Evolutionary conservation across 2,329 filamentous ascomycete genomes (phyloP).

Genomic region (Ploettnerulaceae sp.): DNA sequence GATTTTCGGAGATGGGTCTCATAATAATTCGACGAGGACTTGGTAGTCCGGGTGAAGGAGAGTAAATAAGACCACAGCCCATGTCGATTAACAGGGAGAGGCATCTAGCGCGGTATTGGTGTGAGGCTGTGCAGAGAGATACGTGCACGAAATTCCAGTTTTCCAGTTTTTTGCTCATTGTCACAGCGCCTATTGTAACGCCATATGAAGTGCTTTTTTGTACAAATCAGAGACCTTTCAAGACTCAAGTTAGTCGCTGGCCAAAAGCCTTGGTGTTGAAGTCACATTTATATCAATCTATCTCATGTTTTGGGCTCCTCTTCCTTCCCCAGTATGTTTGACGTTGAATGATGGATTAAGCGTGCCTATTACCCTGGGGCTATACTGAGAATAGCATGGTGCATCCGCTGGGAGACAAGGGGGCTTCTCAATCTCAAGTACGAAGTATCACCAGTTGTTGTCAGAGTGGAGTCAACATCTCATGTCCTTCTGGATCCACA

Average conservation of each 20-base stretch:
- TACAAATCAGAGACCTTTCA: conserved; percentile 2
- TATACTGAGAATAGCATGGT: too few relatives aligned
- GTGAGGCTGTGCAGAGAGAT: conserved; percentile 5
- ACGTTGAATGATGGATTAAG: too few relatives aligned
- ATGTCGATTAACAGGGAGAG: background rate
- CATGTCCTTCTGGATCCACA: too few relatives aligned
- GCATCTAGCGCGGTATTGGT: background rate
- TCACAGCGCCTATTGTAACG: conserved; percentile 6
- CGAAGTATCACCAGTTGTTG: too few relatives aligned
- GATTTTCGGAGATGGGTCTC: conserved; percentile 3
- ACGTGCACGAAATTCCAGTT: background rate
- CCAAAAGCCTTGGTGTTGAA: background rate
- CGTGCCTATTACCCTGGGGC: too few relatives aligned
- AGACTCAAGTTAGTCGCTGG: too few relatives aligned
- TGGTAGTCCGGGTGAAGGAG: conserved; percentile 6
- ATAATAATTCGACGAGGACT: conserved; percentile 6
- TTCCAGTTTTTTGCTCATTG: background rate
- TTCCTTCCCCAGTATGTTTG: background rate
- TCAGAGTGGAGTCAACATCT: too few relatives aligned
- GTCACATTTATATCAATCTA: background rate
- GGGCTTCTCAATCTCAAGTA: too few relatives aligned
- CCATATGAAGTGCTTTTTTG: too few relatives aligned
- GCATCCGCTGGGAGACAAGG: too few relatives aligned
- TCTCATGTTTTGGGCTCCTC: background rate
- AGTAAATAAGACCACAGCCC: conserved; percentile 1